Base-by-base conservation (phyloP, 768 basidiomycete genomes). In the Lactifluus rugatus region DNA sequence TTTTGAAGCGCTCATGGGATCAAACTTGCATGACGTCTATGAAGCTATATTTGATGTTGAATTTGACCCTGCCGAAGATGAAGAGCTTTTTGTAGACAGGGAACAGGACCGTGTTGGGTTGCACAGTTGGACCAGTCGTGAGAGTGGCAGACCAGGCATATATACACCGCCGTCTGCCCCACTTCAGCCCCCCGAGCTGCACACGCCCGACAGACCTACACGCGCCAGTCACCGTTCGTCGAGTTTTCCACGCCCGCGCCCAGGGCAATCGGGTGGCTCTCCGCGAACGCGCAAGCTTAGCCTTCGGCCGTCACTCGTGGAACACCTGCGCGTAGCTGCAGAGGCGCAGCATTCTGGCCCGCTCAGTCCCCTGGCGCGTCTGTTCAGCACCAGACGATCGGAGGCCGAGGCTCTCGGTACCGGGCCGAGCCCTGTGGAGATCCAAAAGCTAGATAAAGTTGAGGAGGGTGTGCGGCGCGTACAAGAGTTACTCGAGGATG, bases 1-100 rank as follows among this genome's bases (percentile, higher is more conserved):
- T 44, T 69, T 91, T 14, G 89, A 91, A 63, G 84, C 84, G 16
- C 67, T 93, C 16, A 79, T 89, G n/a, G 87, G 89, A 25, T 80
- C 84, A 6, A 74, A 81, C 16, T 76, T 81, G 16, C 79, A 76
- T 52, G 82, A 86, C 58, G 65, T 92, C 17, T 85, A 85, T 64
- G 87, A 87, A 51, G 87, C 86, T 1, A 86, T 92, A 44, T 90
- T 93, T 64, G 85, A 87, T 54, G 79, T 86, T 2, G 84, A 88
- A 26, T 66, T 78, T 21, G 67, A 70, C 3, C 68, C 69, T 28
- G 70, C 73, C 19, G 78, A 60, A 9, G 51, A 59, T 34, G 61
- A 25, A 17, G 57, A 76, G 41, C 71, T 82, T 26, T 83, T 85
- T 62, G 71, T 70, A 13, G 74, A 69, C 6, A 81, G 80, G 37